These are phyloP conservation scores for Suillus americanus DNA, from an alignment of 768 basidiomycete species.

Conservation along the genomic window DNA sequence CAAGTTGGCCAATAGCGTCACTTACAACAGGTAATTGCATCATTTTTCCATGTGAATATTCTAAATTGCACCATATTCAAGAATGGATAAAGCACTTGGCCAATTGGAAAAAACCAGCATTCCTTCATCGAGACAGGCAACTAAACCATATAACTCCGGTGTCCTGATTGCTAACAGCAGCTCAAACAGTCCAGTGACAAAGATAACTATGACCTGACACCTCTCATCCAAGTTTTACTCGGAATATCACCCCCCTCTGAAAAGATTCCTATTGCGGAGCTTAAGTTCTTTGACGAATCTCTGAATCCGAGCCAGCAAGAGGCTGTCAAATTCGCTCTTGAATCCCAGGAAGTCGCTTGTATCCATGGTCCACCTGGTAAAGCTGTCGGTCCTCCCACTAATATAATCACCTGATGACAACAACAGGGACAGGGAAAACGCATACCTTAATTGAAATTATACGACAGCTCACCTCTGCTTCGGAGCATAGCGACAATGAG, in stretches of 20 bases:
- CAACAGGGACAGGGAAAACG: constrained; percentile 87
- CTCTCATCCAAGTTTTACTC: constrained; percentile 68
- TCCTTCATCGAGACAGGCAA: constrained; percentile 26
- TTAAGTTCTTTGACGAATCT: constrained; percentile 71
- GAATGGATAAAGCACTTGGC: constrained; percentile 86
- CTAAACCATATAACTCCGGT: neutral
- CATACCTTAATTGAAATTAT: constrained; percentile 94
- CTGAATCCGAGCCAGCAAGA: constrained; percentile 84
- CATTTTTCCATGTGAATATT: neutral
- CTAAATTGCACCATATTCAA: constrained; percentile 24
- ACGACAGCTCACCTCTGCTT: constrained; percentile 66
- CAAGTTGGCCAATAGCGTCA: constrained; percentile 90
- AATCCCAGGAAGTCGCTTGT: constrained; percentile 79
- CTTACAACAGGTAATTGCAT: constrained; percentile 55
- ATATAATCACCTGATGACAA: neutral
- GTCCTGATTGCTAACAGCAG: neutral
- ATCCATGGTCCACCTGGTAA: constrained; percentile 97
- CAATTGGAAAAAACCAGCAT: constrained; percentile 52
- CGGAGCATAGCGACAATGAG: constrained; percentile 35
- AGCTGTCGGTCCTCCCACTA: neutral
- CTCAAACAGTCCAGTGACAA: constrained; percentile 39
- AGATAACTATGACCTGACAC: constrained; percentile 41
- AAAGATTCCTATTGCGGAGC: constrained; percentile 32
- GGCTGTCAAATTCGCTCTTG: constrained; percentile 82
- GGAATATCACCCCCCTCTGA: constrained; percentile 56